Base-by-base conservation (phyloP, 2,329 filamentous ascomycete genomes). In the Grosmannia penicillata region DNA sequence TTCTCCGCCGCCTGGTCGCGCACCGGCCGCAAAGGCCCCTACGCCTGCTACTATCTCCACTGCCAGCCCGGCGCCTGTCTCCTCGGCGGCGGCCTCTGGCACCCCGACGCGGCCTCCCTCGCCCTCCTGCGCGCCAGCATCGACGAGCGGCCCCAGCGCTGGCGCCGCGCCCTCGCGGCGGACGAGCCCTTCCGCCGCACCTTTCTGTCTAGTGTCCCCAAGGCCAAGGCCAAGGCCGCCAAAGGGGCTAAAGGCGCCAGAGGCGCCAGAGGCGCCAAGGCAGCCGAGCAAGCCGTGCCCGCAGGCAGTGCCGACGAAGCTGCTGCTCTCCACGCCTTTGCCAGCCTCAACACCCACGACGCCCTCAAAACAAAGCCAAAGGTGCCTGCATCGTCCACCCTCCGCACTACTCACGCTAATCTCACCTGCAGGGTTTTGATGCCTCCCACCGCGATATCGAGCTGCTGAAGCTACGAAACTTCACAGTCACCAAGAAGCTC, bases 41-140 rank as follows among this genome's bases (percentile, higher is more conserved):
- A 91, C 56, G 86, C 86, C 7, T 79, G 76, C 52, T 94, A 94
- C 60, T 94, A 93, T 59, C 61, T 94, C 17, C 85, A 93, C 55
- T 70, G 83, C 46, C 74, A 89, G 53, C 84, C 86, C 15, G 33
- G 31, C 3, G 62, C 69, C 36, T 79, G 75, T 52, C 82, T 89
- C 48, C 63, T 93, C 30, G 86, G 82, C 41, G 84, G 83, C 33
- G 86, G 87, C 1, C 61, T 93, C 14, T 94, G 83, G 83, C 72
- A 78, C 49, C 83, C 84, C 2, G 81, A 85, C 37, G 70, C 72
- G 2, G 60, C 63, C 5, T 65, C 75, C n/a, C 61, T 91, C 13
- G 69, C 69, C 26, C 68, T 68, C 45, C 61, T 94, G 54, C 74
- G 87, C 41, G 66, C 69, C 24, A 80, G 78, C 53, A 80, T 95